A percentile compares a stretch with the other conserved stretches of the same genome.
phyloP scores from a whole-genome alignment of 163 green algal species.

The Volvox carteri region DNA sequence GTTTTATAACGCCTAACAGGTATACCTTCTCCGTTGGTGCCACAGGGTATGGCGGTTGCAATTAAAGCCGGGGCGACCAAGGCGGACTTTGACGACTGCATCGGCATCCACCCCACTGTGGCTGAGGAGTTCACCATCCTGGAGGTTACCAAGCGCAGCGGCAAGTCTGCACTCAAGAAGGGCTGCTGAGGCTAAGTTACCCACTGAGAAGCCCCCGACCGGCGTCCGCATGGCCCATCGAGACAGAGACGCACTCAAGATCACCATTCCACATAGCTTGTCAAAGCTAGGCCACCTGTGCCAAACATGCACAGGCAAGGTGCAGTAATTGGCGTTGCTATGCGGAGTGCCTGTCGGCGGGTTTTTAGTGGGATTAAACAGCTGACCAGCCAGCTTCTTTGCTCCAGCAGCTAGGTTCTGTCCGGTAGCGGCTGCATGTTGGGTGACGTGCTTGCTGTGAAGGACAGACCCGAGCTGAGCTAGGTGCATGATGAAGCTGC shows the following conservation, averaged over 20 bases:
- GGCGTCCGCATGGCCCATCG: too few species aligned
- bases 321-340: too few species aligned
- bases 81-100: constrained; percentile 63
- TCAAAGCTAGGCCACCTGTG: too few species aligned
- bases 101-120: constrained; percentile 78
- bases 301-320: too few species aligned
- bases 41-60: constrained; percentile 68
- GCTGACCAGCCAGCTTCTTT: not conserved
- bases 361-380: not conserved
- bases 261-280: too few species aligned
- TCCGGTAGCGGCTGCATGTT: not conserved
- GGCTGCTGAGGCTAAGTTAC: constrained; percentile 58
- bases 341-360: not conserved
- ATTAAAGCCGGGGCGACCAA: constrained; percentile 71
- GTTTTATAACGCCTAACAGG: too few species aligned
- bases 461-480: not conserved
- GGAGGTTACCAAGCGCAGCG: constrained; percentile 68
- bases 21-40: too few species aligned
- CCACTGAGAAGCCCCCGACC: constrained; percentile 31
- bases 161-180: constrained; percentile 63
- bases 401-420: not conserved
- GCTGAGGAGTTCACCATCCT: constrained; percentile 79
- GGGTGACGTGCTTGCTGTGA: not conserved
- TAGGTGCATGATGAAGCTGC: not conserved
- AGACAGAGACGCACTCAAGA: too few species aligned